Conservation (phyloP, 108 stramenopile genomes). For the Pelagomonas calceolata region DNA sequence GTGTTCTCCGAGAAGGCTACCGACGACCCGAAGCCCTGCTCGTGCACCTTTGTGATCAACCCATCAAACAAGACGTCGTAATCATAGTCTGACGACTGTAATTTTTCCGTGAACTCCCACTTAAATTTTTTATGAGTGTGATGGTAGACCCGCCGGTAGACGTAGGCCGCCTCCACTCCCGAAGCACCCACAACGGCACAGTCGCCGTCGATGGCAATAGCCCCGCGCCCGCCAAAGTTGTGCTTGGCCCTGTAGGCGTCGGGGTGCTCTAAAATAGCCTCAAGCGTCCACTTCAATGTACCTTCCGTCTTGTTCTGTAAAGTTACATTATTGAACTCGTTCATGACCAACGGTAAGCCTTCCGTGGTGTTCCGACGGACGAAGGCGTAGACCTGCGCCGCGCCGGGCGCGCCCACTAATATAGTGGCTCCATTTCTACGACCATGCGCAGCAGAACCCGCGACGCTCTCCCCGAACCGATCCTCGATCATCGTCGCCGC, state of each 20-base stretch:
- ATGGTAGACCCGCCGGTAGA: slow-evolving; percentile 34
- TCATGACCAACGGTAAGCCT: not conserved
- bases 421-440: slow-evolving; percentile 35
- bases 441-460: slow-evolving; percentile 39
- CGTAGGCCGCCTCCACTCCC: slow-evolving; percentile 37
- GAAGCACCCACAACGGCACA: slow-evolving; percentile 42
- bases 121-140: slow-evolving; percentile 18
- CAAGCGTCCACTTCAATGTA: slow-evolving; percentile 6
- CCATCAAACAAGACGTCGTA: slow-evolving; percentile 33
- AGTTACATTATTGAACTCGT: not conserved
- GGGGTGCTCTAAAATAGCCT: slow-evolving; percentile 13
- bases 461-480: slow-evolving; percentile 40
- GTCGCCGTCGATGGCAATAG: slow-evolving; percentile 33
- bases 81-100: slow-evolving; percentile 41
- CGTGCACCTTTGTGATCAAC: slow-evolving; percentile 23
- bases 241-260: slow-evolving; percentile 24
- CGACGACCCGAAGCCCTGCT: slow-evolving; percentile 52
- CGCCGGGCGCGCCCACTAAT: slow-evolving; percentile 47
- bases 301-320: not conserved
- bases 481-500: slow-evolving; percentile 7
- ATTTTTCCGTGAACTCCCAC: slow-evolving; percentile 10
- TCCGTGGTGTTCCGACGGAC: not conserved
- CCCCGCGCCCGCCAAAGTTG: slow-evolving; percentile 24
- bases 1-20: slow-evolving; percentile 36
- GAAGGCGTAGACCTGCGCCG: slow-evolving; percentile 37